phyloP scores from a whole-genome alignment of 306 rosid genomes.

The Acacia acuminata region DNA sequence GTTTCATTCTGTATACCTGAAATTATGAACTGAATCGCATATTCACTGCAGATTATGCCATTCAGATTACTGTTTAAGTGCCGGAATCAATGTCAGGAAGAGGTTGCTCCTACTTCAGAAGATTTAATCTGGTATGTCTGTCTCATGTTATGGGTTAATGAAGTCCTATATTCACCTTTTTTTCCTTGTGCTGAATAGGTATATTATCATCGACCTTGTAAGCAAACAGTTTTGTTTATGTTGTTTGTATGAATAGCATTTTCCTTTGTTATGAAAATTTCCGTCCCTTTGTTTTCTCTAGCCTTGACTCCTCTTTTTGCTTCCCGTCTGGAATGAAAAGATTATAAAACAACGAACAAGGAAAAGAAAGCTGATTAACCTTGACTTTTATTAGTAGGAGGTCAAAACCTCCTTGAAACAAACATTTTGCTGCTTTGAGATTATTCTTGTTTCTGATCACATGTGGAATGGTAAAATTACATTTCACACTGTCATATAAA shows the following conservation, averaged over 20 bases:
- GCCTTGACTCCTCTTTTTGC: background rate
- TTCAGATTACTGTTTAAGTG: conserved; percentile 57
- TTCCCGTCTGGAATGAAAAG: background rate
- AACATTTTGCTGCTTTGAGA: conserved; percentile 23
- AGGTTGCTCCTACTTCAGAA: conserved; percentile 48
- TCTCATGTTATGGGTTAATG: conserved; percentile 15
- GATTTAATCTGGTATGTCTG: conserved; percentile 82
- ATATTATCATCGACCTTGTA: background rate
- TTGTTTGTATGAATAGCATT: conserved; percentile 15
- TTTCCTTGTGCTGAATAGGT: background rate
- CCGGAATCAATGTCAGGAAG: conserved; percentile 49
- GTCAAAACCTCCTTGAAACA: conserved; percentile 25
- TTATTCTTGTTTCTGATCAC: conserved; percentile 16
- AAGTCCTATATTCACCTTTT: background rate
- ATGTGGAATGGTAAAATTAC: background rate
- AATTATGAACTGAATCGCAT: conserved; percentile 17
- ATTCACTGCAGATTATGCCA: conserved; percentile 64
- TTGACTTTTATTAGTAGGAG: background rate
- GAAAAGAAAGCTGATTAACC: background rate
- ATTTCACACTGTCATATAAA: conserved; percentile 1
- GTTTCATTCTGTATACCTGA: background rate
- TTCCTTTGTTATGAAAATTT: background rate
- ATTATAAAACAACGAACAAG: background rate
- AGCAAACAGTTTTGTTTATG: background rate
- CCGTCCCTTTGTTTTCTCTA: conserved; percentile 12